A percentile compares a stretch with the other conserved stretches of the same genome.
Evolutionary conservation across 768 basidiomycete species (phyloP).

Genomic region (Tylopilus plumbeoviolaceoides): DNA sequence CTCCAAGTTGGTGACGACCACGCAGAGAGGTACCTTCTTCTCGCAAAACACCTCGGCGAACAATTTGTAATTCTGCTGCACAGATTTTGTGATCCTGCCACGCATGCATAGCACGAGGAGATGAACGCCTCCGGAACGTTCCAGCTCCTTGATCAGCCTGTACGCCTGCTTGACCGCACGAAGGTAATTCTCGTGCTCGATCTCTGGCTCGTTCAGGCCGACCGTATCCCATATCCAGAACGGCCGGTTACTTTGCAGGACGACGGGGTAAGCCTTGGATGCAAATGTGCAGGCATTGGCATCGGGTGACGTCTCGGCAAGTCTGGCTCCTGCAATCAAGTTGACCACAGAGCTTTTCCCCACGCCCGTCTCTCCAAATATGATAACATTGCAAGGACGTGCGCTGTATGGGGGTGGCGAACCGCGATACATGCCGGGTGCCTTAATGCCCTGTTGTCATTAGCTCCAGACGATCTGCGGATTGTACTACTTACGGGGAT

Average conservation of each 20-base stretch:
- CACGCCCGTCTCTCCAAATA: conserved; percentile 27
- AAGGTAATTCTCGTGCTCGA: conserved; percentile 16
- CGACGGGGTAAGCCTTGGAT: conserved; percentile 21
- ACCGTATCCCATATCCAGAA: conserved; percentile 31
- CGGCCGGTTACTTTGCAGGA: conserved; percentile 8
- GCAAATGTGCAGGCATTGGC: conserved; percentile 35
- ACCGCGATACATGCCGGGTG: not conserved
- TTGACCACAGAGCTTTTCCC: conserved; percentile 43
- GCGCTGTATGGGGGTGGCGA: conserved; percentile 17
- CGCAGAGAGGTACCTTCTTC: conserved; percentile 32
- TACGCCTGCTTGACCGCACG: conserved; percentile 29
- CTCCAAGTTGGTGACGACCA: conserved; percentile 40
- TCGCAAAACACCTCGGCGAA: conserved; percentile 39
- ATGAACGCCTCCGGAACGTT: conserved; percentile 32
- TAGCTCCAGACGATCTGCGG: not conserved
- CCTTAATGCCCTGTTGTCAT: conserved; percentile 6
- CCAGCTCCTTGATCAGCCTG: conserved; percentile 31
- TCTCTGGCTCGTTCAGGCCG: conserved; percentile 29
- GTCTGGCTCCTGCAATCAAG: conserved; percentile 29
- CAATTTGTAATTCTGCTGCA: conserved; percentile 37
- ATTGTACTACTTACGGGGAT: conserved; percentile 9
- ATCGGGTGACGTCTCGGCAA: conserved; percentile 30
- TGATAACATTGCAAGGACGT: conserved; percentile 19
- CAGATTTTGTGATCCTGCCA: conserved; percentile 34
- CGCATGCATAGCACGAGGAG: conserved; percentile 39